Base-by-base conservation (phyloP, 2,329 filamentous ascomycete genomes). In the Pyrenophora tritici-repentis region DNA sequence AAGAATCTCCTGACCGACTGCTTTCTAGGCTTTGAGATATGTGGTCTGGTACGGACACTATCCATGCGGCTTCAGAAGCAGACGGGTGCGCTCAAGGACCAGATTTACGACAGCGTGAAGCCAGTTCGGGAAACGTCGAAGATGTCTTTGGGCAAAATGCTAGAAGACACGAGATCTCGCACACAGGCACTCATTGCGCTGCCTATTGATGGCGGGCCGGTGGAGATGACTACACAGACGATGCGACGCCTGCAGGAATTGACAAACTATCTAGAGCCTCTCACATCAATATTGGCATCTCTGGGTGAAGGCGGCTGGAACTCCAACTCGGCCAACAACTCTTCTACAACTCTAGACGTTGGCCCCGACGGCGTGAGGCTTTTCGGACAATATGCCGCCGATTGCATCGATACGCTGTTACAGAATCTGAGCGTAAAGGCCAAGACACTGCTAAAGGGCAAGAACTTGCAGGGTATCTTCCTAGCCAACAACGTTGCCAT, bases 111-210 rank as follows among this genome's bases (percentile, higher is more conserved):
- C 47, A 90, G 91, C 7, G 78, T 97, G 12, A 91, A 94, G 63
- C 94, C 94, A 1, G 84, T 97, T 9, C 86, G 92, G 16, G 93
- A 97, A 70, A 97, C 93, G 0, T 93, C 90, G 33, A 97, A 97
- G 71, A 81, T 83, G 1, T 96, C 93, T 0, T 80, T 99, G 13
- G 83, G 85, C 8, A 90, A 93, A 65, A 78, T 99, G 17, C 78
- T 97, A 2, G 91, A 94, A 24, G 91, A 97, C 61, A 91, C 88
- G 13, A 87, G 86, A 63, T 85, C 86, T 34, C 88, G 84, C 59
- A 83, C 91, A 24, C 80, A 80, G 47, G 77, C 75, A 20, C 78
- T 95, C 46, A 82, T 87, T 46, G 78, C 83, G 9, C 76, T 97
- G 6, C 90, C 93, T 0, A 74, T 82, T 5, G 92, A 97, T 72